Evolutionary conservation across 176 grass and related monocot genomes (phyloP), one percentile per base, ranked within the genome.

Genomic region (Hordeum marinum): DNA sequence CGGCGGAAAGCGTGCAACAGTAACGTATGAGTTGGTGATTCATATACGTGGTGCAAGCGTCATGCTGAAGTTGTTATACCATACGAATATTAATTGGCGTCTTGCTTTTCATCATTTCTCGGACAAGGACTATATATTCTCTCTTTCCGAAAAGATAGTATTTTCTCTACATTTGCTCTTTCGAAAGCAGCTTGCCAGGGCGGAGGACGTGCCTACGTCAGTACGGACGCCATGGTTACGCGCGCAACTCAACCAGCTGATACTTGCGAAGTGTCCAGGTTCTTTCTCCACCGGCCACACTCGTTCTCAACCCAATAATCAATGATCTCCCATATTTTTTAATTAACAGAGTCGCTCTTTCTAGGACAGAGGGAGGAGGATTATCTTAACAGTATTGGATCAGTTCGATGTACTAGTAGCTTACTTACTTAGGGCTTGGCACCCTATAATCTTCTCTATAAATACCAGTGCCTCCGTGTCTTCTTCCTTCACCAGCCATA

Each of bases 41-140:
- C 23, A 45, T 17, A 72, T 45, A 72, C 69, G 69, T 72, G 39
- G 40, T 45, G 69, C 69, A 72, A 26, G 40, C 69, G 40, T 72
- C 40, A 72, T 72, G 69, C 69, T 72, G 69, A 72, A 43, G 69
- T 72, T 41, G 36, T 37, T 69, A 32, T 32, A n/a, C 65, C 65
- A 37, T 68, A 68, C 35, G 5, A 10, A 27, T 32, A 32, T 3
- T 34, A 66, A 66, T 66, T 7, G 15, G 32, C 36, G 64, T 68
- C 32, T 35, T 17, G 18, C 8, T 66, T 64, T 64, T 52, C 15
- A 52, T 52, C 48, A 52, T 18, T 52, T 52, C 48, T 52, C 15
- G 48, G 48, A 52, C 48, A 52, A 52, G 48, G 15, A 52, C 4
- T 18, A 52, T 21, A 20, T 55, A 20, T 72, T 68, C 32, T 18